Evolutionary conservation across 148 eudicot species (phyloP), one percentile per base, ranked within the genome.

Genomic region (Rhododendron simsii): DNA sequence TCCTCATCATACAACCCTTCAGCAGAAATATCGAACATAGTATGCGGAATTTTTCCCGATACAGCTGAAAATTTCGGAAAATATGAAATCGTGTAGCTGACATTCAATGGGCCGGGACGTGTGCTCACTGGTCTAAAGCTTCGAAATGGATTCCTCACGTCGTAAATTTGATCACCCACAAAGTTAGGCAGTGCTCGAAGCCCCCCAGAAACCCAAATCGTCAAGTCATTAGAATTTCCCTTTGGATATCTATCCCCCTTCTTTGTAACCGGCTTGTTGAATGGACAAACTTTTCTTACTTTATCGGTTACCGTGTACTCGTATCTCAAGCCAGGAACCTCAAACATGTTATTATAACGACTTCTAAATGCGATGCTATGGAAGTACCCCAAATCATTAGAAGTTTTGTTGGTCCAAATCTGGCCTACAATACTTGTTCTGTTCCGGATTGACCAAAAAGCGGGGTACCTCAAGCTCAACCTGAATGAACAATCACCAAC

Each of bases 401-500:
- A 53, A 37, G 67, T 23, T 57, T 80, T 87, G 55, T 20, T 87
- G 6, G 74, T 84, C 89, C 89, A 87, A 69, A 87, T 87, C 48
- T 87, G 84, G 10, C 89, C 89, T 0, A 65, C 16, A 33, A 39
- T 26, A 8, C 16, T 9, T 16, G 15, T 7, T 4, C 53, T 84
- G 59, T 69, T 71, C 41, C 12, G 20, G 23, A 87, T 87, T 79
- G 89, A 15, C 86, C 84, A 73, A 5, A 80, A 63, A 21, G 86
- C 78, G n/a, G 61, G 89, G 82, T n/a, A 87, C 77, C 73, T 30
- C 59, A 87, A 84, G 51, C 86, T 87, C 86, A 87, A 18, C 80
- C 84, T 84, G 10, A 80, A 37, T 6, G 89, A 87, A 59, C 89
- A 87, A 50, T 87, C 86, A 67, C 86, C 89, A 79, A 87, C 61